Conservation (phyloP, 2,329 filamentous ascomycete genomes). For the Pseudogymnoascus destructans region DNA sequence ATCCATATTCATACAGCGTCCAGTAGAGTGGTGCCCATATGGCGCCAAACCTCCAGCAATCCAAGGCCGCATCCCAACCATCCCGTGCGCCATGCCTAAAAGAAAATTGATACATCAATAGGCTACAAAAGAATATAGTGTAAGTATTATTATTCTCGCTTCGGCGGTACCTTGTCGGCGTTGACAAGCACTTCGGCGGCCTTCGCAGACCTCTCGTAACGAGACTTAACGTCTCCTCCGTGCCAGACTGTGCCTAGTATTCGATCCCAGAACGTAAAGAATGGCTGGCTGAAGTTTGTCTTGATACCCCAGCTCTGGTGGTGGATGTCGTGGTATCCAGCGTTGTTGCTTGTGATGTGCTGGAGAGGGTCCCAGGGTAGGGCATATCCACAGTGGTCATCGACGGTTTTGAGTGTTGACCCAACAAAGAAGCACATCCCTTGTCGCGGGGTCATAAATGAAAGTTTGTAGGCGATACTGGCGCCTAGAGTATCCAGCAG, state of each 20-base stretch:
- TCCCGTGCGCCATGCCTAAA: slow-evolving; percentile 5
- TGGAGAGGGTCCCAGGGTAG: slow-evolving; percentile 92
- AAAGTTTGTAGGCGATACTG: slow-evolving; percentile 67
- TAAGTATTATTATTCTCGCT: slow-evolving; percentile 9
- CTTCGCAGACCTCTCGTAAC: slow-evolving; percentile 22
- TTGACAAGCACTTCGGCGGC: slow-evolving; percentile 22
- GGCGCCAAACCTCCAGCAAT: slow-evolving; percentile 5
- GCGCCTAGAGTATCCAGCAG: slow-evolving; percentile 83
- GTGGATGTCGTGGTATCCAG: slow-evolving; percentile 93
- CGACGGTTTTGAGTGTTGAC: slow-evolving; percentile 90
- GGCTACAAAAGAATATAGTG: slow-evolving; percentile 4
- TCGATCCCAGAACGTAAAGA: slow-evolving; percentile 92
- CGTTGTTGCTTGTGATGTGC: slow-evolving; percentile 86
- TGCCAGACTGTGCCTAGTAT: slow-evolving; percentile 51
- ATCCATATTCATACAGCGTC: slow-evolving; percentile 7
- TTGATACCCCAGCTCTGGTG: slow-evolving; percentile 99
- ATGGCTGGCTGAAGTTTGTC: slow-evolving; percentile 80
- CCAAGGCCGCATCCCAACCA: slow-evolving; percentile 7
- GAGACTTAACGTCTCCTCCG: slow-evolving; percentile 20
- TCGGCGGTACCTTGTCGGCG: slow-evolving; percentile 4
- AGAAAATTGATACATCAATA: slow-evolving; percentile 4
- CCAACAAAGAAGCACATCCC: slow-evolving; percentile 80
- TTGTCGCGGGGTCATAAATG: slow-evolving; percentile 73
- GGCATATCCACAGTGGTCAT: slow-evolving; percentile 94
- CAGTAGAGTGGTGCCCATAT: slow-evolving; percentile 1